Conservation (phyloP, 148 eudicot species). For the Nepenthes mirabilis region DNA sequence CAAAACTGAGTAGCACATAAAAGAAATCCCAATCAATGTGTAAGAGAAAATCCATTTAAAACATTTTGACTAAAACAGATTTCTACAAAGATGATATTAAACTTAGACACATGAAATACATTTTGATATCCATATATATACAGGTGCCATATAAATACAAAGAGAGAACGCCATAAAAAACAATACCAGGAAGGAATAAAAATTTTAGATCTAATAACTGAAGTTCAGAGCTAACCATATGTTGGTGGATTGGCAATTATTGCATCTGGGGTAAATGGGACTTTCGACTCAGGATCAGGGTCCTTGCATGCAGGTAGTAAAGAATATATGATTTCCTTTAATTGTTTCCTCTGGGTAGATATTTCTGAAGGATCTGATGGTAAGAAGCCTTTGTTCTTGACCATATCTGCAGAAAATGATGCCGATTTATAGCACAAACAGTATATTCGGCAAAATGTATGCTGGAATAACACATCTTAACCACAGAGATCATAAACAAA, state of each 20-base stretch:
- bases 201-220: background rate
- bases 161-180: background rate
- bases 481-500: too few relatives aligned
- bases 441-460: background rate
- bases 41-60: too few relatives aligned
- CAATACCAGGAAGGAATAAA: background rate
- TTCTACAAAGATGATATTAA: too few relatives aligned
- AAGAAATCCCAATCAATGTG: too few relatives aligned
- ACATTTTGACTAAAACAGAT: too few relatives aligned
- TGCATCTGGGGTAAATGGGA: constrained; percentile 59
- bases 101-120: too few relatives aligned
- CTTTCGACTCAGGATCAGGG: constrained; percentile 38
- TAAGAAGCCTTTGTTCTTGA: constrained; percentile 84
- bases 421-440: background rate
- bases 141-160: background rate
- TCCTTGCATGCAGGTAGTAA: constrained; percentile 61
- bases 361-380: constrained; percentile 84
- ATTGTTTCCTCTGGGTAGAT: constrained; percentile 54
- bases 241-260: constrained; percentile 92
- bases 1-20: too few relatives aligned
- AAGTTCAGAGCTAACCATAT: constrained; percentile 44
- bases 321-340: constrained; percentile 63
- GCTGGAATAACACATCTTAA: too few relatives aligned
- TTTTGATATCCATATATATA: background rate
- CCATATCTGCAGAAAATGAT: constrained; percentile 51